Percentiles rank a stretch among this genome's conserved stretches.
Conservation (phyloP, 768 basidiomycete genomes). For the Solioccasus polychromus region DNA sequence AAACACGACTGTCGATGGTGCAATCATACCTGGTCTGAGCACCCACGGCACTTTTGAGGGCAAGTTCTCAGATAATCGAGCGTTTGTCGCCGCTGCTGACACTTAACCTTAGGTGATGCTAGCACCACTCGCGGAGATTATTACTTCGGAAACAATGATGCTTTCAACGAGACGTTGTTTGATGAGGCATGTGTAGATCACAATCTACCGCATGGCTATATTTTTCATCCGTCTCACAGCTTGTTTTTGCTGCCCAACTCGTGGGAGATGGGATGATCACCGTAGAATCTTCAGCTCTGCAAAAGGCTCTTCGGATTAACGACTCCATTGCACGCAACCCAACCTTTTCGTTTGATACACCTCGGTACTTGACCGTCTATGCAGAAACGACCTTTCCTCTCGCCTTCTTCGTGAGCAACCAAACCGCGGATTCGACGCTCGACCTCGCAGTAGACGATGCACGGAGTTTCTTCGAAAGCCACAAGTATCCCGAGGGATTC, state of each 20-base stretch:
- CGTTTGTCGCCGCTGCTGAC: background rate
- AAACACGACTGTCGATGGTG: conserved; percentile 13
- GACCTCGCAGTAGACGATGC: conserved; percentile 15
- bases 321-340: conserved; percentile 26
- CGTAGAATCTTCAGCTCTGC: conserved; percentile 19
- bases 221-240: conserved; percentile 7
- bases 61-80: background rate
- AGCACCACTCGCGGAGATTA: conserved; percentile 24
- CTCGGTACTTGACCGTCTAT: conserved; percentile 20
- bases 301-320: conserved; percentile 23
- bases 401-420: conserved; percentile 25
- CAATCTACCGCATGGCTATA: background rate
- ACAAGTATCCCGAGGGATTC: conserved; percentile 20
- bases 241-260: conserved; percentile 15
- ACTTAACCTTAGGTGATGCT: conserved; percentile 15
- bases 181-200: conserved; percentile 5
- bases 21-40: conserved; percentile 18
- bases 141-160: conserved; percentile 26
- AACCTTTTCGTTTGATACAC: conserved; percentile 20
- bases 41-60: conserved; percentile 27
- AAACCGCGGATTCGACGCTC: conserved; percentile 16
- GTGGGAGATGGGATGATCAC: conserved; percentile 20
- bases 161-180: conserved; percentile 27
- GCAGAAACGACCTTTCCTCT: conserved; percentile 24
- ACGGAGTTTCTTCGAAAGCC: conserved; percentile 16